These are phyloP conservation scores for Gossypium sturtianum DNA, from an alignment of 345 rosid species.

Conservation along the genomic window DNA sequence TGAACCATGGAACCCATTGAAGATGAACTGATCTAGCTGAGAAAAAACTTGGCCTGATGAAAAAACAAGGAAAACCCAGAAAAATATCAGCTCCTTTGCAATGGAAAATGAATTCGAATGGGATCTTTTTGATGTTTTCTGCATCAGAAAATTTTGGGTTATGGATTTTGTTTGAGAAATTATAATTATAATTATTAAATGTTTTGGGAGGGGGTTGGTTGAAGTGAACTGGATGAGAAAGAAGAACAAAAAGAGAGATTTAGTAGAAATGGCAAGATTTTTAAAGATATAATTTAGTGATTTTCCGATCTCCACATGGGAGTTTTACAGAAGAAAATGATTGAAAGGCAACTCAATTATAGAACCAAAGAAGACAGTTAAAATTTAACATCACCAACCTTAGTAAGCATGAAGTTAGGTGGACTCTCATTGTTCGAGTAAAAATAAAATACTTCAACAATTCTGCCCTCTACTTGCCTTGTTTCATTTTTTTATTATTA, in stretches of 20 bases:
- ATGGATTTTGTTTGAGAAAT: no score
- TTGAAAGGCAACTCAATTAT: not conserved
- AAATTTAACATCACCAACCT: not conserved
- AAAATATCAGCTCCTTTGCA: constrained; percentile 21
- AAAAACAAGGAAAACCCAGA: constrained; percentile 25
- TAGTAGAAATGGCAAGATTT: not conserved
- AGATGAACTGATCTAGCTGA: constrained; percentile 30
- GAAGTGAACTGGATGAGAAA: not conserved
- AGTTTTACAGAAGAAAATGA: not conserved
- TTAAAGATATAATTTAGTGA: not conserved
- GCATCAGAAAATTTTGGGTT: not conserved
- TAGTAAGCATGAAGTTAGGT: not conserved
- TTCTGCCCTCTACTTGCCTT: not conserved
- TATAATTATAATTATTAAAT: no score
- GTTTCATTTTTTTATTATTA: not conserved
- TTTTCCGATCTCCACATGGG: not conserved
- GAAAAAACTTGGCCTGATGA: constrained; percentile 27
- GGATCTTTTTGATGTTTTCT: not conserved
- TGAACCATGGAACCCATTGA: constrained; percentile 39
- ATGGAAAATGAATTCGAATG: constrained; percentile 13
- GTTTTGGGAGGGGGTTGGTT: not conserved
- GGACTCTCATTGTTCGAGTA: not conserved
- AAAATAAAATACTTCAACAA: not conserved
- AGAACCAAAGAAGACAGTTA: not conserved
- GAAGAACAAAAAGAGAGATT: not conserved